Percentiles rank a stretch among this genome's conserved stretches.
Conservation (phyloP, 2,329 filamentous ascomycete species). For the Ophiocordyceps camponoti-leonardi region DNA sequence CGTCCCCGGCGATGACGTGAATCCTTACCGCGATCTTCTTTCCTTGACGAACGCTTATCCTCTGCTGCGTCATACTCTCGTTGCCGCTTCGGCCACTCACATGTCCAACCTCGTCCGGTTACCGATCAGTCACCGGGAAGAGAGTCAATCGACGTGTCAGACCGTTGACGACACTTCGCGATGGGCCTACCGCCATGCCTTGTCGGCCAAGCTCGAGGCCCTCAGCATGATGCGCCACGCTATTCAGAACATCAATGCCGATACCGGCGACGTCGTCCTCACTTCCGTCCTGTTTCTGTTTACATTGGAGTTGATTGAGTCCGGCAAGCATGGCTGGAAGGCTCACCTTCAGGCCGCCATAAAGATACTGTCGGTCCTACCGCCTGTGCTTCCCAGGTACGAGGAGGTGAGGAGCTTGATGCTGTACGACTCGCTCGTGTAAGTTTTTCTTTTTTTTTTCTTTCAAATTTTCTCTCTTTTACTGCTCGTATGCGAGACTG, state of each 20-base stretch:
- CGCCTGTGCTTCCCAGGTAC: slow-evolving; percentile 14
- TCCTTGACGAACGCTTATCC: slow-evolving; percentile 22
- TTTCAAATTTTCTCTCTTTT: not conserved
- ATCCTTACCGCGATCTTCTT: slow-evolving; percentile 28
- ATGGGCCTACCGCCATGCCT: slow-evolving; percentile 21
- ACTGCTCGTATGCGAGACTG: not conserved
- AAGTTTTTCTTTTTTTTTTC: slow-evolving; percentile 4
- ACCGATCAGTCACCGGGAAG: not conserved
- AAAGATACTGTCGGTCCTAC: slow-evolving; percentile 23
- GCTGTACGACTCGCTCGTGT: slow-evolving; percentile 30
- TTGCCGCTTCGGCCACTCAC: slow-evolving; percentile 30
- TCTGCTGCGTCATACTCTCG: slow-evolving; percentile 26
- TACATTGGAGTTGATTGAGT: slow-evolving; percentile 32
- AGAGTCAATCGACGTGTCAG: not conserved
- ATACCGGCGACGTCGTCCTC: slow-evolving; percentile 22
- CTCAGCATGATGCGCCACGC: slow-evolving; percentile 22
- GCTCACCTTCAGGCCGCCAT: slow-evolving; percentile 28
- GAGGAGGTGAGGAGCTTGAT: slow-evolving; percentile 24
- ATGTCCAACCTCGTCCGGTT: slow-evolving; percentile 23
- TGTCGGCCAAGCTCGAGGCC: slow-evolving; percentile 27
- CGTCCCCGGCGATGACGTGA: slow-evolving; percentile 26
- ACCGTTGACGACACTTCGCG: slow-evolving; percentile 7
- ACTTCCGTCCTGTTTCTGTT: slow-evolving; percentile 31
- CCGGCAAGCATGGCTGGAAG: slow-evolving; percentile 28
- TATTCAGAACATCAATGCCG: slow-evolving; percentile 18